Conservation (phyloP, 257 asterid genomes). For the Eucommia ulmoides region DNA sequence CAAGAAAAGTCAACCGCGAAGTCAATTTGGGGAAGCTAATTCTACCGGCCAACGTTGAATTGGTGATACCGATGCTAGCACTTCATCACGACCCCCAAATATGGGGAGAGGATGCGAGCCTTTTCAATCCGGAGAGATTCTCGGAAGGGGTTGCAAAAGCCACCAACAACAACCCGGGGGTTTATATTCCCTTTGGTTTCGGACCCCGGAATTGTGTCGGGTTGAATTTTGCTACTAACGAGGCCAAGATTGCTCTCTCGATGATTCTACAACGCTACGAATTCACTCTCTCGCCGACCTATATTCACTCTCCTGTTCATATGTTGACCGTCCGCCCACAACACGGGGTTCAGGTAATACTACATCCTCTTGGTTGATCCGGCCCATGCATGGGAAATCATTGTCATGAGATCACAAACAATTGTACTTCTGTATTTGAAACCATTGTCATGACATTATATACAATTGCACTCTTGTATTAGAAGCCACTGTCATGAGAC, state of each 20-base stretch:
- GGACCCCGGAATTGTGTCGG: conserved; percentile 60
- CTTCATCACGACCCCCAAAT: conserved; percentile 33
- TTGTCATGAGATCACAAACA: no score
- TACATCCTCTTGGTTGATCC: no score
- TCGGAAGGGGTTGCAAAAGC: conserved; percentile 44
- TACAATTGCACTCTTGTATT: no score
- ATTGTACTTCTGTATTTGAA: no score
- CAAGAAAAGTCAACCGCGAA: neutral
- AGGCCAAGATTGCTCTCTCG: conserved; percentile 40
- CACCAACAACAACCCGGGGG: conserved; percentile 32
- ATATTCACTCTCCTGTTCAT: neutral
- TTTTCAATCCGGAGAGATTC: conserved; percentile 51
- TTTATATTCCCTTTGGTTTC: conserved; percentile 46
- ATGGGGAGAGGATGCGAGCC: conserved; percentile 46
- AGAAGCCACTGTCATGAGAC: no score
- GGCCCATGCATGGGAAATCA: no score
- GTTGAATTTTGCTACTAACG: conserved; percentile 40
- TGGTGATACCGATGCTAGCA: conserved; percentile 28
- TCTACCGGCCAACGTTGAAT: conserved; percentile 23
- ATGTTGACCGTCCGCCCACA: neutral
- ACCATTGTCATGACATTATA: no score
- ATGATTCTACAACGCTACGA: conserved; percentile 19
- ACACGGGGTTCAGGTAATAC: neutral
- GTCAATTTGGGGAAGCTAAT: conserved; percentile 20
- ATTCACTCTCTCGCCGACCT: neutral